These are phyloP conservation scores for Lachancea lanzarotensis DNA, from an alignment of 805 yeast genomes.

Conservation along the genomic window DNA sequence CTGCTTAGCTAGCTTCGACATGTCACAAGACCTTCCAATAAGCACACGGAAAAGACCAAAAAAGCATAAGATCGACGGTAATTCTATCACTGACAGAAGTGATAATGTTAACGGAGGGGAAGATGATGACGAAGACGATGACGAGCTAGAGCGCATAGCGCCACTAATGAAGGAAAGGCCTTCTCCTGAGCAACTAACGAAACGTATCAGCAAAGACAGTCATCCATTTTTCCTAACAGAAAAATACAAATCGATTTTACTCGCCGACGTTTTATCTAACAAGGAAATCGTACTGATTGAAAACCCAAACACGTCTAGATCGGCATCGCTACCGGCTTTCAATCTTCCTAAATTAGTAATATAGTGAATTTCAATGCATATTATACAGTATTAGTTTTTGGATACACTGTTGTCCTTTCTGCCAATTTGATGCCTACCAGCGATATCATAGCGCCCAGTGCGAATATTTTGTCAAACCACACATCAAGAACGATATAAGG, in stretches of 20 bases:
- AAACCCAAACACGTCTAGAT: slow-evolving; percentile 56
- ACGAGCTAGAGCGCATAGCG: slow-evolving; percentile 11
- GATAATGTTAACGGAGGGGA: slow-evolving; percentile 30
- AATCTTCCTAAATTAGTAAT: slow-evolving; percentile 50
- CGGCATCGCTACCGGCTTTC: slow-evolving; percentile 55
- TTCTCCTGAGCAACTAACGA: slow-evolving; percentile 18
- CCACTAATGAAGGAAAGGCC: slow-evolving; percentile 4
- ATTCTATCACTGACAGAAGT: slow-evolving; percentile 37
- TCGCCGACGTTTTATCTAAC: slow-evolving; percentile 47
- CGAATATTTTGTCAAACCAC: slow-evolving; percentile 38
- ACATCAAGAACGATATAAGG: slow-evolving; percentile 31
- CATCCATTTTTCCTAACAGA: slow-evolving; percentile 67
- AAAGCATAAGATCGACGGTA: slow-evolving; percentile 39
- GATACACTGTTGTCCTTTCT: slow-evolving; percentile 10
- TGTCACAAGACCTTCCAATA: slow-evolving; percentile 49
- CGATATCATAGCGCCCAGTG: slow-evolving; percentile 30
- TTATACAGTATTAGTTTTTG: background rate
- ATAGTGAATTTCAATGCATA: slow-evolving; percentile 19
- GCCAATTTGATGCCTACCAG: slow-evolving; percentile 25
- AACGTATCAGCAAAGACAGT: slow-evolving; percentile 24
- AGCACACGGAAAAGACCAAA: slow-evolving; percentile 28
- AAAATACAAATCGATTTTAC: slow-evolving; percentile 67
- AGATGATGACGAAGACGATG: slow-evolving; percentile 29
- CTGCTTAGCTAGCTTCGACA: slow-evolving; percentile 74
- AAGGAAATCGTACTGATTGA: slow-evolving; percentile 69